Evolutionary conservation across 2,329 filamentous ascomycete species (phyloP).

Genomic region (Pseudogymnoascus sp.): DNA sequence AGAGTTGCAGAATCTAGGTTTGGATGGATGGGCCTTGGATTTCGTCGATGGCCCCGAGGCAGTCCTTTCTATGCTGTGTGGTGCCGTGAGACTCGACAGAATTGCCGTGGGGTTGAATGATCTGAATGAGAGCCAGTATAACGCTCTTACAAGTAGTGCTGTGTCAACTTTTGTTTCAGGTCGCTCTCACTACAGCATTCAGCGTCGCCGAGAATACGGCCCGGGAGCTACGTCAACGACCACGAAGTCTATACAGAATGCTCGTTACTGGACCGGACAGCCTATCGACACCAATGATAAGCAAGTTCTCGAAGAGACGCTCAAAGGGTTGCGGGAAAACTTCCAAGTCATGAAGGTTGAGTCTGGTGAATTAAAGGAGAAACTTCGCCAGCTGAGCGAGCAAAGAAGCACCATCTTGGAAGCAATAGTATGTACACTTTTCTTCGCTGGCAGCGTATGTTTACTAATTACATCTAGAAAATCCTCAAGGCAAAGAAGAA

Average conservation of each 20-base stretch:
- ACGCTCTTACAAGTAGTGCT: slow-evolving; percentile 51
- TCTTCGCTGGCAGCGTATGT: neutral
- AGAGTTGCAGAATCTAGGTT: slow-evolving; percentile 52
- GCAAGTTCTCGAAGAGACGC: slow-evolving; percentile 42
- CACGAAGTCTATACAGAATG: slow-evolving; percentile 52
- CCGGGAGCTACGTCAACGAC: slow-evolving; percentile 62
- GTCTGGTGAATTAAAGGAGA: slow-evolving; percentile 18
- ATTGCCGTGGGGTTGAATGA: slow-evolving; percentile 59
- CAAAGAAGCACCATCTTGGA: slow-evolving; percentile 25
- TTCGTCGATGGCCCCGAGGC: slow-evolving; percentile 72
- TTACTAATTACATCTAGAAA: slow-evolving; percentile 33
- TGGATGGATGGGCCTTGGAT: slow-evolving; percentile 76
- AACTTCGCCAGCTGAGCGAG: slow-evolving; percentile 33
- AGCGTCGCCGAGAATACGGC: slow-evolving; percentile 73
- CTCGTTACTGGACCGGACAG: slow-evolving; percentile 68
- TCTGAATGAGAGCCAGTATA: slow-evolving; percentile 60
- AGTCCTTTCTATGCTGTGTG: slow-evolving; percentile 83
- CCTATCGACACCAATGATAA: slow-evolving; percentile 64
- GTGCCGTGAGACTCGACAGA: slow-evolving; percentile 59
- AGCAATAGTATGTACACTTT: slow-evolving; percentile 34
- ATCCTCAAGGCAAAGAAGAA: slow-evolving; percentile 56
- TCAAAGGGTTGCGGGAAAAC: slow-evolving; percentile 29
- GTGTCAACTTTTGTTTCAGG: slow-evolving; percentile 65
- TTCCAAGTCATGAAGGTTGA: slow-evolving; percentile 29
- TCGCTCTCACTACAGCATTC: slow-evolving; percentile 55